phyloP scores from a whole-genome alignment of 331 rosid species.

The Rosa hybrid region DNA sequence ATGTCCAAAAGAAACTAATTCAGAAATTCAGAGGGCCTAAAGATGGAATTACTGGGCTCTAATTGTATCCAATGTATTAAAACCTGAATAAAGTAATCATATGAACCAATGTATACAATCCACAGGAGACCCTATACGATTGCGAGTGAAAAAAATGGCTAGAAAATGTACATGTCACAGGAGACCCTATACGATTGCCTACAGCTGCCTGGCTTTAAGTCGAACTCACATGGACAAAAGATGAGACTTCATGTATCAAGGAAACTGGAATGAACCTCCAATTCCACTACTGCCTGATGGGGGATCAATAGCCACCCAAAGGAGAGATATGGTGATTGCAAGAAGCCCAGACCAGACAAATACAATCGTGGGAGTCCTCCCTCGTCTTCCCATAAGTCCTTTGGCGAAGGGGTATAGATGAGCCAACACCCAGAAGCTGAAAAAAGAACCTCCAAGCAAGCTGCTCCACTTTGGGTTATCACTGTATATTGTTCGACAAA shows the following conservation, averaged over 20 bases:
- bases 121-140: constrained; percentile 7
- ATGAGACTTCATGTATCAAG: constrained; percentile 31
- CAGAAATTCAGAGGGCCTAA: background rate
- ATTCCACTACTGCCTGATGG: constrained; percentile 54
- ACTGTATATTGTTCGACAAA: constrained; percentile 61
- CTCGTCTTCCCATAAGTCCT: constrained; percentile 78
- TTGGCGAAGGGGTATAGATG: constrained; percentile 79
- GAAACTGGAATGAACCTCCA: constrained; percentile 74
- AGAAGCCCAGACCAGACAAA: constrained; percentile 75
- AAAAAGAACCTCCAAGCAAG: constrained; percentile 68
- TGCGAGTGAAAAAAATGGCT: background rate
- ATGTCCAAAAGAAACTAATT: background rate
- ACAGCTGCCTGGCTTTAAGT: constrained; percentile 8
- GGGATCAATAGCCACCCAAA: constrained; percentile 77
- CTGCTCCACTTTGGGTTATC: constrained; percentile 49
- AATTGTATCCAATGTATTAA: background rate
- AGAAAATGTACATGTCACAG: constrained; percentile 4
- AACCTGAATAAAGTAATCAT: constrained; percentile 1
- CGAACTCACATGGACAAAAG: background rate
- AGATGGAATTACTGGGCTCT: background rate
- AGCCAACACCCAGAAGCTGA: constrained; percentile 78
- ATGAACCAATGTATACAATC: constrained; percentile 3
- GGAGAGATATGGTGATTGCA: constrained; percentile 68
- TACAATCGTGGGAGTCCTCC: constrained; percentile 67
- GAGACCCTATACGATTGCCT: constrained; percentile 7